phyloP scores from a whole-genome alignment of 2,329 filamentous ascomycete genomes.

The Penicillium janthinellum region DNA sequence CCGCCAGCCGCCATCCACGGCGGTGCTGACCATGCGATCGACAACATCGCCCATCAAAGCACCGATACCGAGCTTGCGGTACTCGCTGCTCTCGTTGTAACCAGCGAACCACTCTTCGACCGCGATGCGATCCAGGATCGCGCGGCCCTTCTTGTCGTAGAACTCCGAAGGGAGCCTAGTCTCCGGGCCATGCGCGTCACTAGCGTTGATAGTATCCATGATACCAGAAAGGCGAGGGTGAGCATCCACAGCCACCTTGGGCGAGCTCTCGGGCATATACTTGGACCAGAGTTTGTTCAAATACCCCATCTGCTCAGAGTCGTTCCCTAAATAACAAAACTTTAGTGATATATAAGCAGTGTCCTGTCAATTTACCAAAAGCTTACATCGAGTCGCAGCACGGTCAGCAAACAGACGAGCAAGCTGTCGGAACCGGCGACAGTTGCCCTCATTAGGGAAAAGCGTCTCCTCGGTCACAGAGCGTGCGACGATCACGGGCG shows the following conservation, averaged over 20 bases:
- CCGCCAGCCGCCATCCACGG: conserved; percentile 60
- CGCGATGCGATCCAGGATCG: conserved; percentile 70
- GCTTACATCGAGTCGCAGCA: conserved; percentile 65
- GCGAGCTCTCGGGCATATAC: conserved; percentile 76
- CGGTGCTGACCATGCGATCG: conserved; percentile 67
- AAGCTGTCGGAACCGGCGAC: conserved; percentile 70
- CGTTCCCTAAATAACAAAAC: conserved; percentile 55
- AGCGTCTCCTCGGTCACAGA: conserved; percentile 72
- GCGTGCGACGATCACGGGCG: conserved; percentile 67
- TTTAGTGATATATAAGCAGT: conserved; percentile 5
- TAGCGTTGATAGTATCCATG: conserved; percentile 92
- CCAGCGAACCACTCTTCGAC: conserved; percentile 94
- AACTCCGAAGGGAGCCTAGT: conserved; percentile 83
- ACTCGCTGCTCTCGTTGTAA: conserved; percentile 81
- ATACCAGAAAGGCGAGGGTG: conserved; percentile 84
- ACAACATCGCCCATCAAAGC: conserved; percentile 81
- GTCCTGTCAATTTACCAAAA: background rate
- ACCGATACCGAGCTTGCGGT: conserved; percentile 86
- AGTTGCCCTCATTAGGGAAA: conserved; percentile 75
- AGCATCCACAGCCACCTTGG: conserved; percentile 76
- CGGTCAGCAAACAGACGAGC: conserved; percentile 71
- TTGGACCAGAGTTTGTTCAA: conserved; percentile 75
- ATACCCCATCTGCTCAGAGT: conserved; percentile 78
- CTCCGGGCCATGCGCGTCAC: conserved; percentile 76
- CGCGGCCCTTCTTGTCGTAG: conserved; percentile 73